Evolutionary conservation across 1,284 basidiomycete species (phyloP).

Genomic region (Puccinia sorghi): DNA sequence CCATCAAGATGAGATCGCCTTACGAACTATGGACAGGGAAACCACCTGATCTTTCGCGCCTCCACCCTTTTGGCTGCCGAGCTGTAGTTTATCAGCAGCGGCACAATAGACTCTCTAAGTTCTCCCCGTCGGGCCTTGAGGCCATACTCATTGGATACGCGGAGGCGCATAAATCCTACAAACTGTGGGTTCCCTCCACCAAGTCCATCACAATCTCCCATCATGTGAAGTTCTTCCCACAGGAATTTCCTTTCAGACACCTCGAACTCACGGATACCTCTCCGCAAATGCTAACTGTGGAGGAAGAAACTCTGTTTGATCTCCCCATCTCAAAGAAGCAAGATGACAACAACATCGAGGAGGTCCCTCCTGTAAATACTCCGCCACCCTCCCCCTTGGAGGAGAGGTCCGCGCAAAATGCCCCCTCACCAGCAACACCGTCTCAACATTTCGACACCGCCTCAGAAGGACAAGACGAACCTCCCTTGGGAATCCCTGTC

Average conservation of each 20-base stretch:
- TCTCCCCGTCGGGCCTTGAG: background rate
- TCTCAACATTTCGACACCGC: too few relatives aligned
- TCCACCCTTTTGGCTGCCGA: conserved; percentile 21
- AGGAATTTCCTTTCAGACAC: background rate
- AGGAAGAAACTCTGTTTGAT: too few relatives aligned
- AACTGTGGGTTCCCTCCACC: background rate
- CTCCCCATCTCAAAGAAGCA: too few relatives aligned
- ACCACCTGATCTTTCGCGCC: background rate
- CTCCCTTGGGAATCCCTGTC: too few relatives aligned
- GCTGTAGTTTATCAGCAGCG: background rate
- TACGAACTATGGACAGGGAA: background rate
- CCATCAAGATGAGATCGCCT: background rate
- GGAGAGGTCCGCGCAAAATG: too few relatives aligned
- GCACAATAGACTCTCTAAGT: background rate
- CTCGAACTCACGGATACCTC: too few relatives aligned
- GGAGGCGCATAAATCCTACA: background rate
- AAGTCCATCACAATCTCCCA: background rate
- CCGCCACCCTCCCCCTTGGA: too few relatives aligned
- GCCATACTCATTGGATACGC: background rate
- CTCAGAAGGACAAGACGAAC: background rate
- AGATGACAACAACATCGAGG: too few relatives aligned
- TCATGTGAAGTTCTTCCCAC: background rate
- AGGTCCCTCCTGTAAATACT: too few relatives aligned
- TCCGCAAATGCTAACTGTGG: too few relatives aligned
- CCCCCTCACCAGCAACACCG: background rate